Base-by-base conservation (phyloP, 106 monocot species). In the Allium sativum region DNA sequence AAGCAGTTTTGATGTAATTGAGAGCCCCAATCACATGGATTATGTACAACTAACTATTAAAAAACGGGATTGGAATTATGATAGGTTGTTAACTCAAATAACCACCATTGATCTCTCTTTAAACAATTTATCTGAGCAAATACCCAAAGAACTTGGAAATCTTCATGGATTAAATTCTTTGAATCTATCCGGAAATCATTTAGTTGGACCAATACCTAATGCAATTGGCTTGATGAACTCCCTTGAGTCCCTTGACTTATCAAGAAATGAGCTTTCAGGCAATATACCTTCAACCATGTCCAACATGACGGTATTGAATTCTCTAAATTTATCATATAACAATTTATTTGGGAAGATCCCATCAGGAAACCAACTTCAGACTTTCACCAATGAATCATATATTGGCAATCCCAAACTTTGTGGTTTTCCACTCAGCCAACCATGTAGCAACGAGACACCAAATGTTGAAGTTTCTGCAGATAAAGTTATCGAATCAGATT, bases 171-270 rank as follows among this genome's bases (percentile, higher is more conserved):
- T 67, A 20, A 16, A 7, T 19, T 7, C 0, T 10, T 9, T 56
- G 55, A 56, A 56, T 21, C 12, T 56, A 20, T 0, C 55, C 9
- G 55, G 55, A 21, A 56, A 56, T 20, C 17, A 56, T 56, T 17
- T 56, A 8, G 11, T 22, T 10, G 55, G 55, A 56, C 0, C 10
- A 22, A 20, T 56, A 21, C 55, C 55, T 4, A 3, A 18, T 0
- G 22, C 7, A 17, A 56, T 56, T 56, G 18, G 20, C 8, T 21
- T 21, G 7, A 14, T 79, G 21, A 1, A 11, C 6, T 40, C 1
- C 15, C 46, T 80, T n/a, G 68, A 65, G n/a, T 58, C 56, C 9
- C 62, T 71, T 13, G 61, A 75, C n/a, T 47, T 78, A 7, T 78
- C 73, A 31, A 9, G 9, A 18, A 73, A 78, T 14, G 17, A 62